A percentile compares a stretch with the other conserved stretches of the same genome.
Evolutionary conservation across 1,284 basidiomycete species (phyloP).

Genomic region (Athelia sp.): DNA sequence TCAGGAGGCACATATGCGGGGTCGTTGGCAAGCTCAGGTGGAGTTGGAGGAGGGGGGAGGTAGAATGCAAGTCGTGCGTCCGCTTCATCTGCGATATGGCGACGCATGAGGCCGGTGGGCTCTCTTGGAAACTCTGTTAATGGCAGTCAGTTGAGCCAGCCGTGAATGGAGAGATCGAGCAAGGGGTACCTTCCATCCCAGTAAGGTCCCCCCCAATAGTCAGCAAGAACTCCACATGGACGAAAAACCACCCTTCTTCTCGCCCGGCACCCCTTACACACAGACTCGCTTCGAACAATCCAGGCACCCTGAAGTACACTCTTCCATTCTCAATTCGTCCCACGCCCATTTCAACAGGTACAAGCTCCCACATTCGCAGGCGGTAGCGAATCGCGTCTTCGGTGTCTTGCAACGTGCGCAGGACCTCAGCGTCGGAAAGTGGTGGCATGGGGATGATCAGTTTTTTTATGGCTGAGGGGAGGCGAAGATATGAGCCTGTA

Average conservation of each 20-base stretch:
- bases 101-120: constrained; percentile 60
- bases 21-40: constrained; percentile 27
- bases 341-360: constrained; percentile 69
- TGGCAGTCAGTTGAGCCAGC: background rate
- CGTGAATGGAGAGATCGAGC: constrained; percentile 2
- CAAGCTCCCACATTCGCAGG: constrained; percentile 66
- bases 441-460: constrained; percentile 61
- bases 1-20: constrained; percentile 35
- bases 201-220: constrained; percentile 68
- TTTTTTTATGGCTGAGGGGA: constrained; percentile 79
- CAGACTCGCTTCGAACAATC: constrained; percentile 73
- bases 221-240: constrained; percentile 72
- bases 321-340: constrained; percentile 61
- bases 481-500: constrained; percentile 74
- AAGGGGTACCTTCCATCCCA: constrained; percentile 54
- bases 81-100: constrained; percentile 68
- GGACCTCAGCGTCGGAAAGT: constrained; percentile 61
- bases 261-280: constrained; percentile 56
- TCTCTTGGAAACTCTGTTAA: constrained; percentile 62
- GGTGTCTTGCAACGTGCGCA: constrained; percentile 63
- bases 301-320: constrained; percentile 68
- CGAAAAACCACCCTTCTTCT: constrained; percentile 79
- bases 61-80: constrained; percentile 62
- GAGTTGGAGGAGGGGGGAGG: constrained; percentile 38
- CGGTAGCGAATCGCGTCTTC: constrained; percentile 76